phyloP scores from a whole-genome alignment of 164 flowering plant genomes.

The Aristolochia contorta region DNA sequence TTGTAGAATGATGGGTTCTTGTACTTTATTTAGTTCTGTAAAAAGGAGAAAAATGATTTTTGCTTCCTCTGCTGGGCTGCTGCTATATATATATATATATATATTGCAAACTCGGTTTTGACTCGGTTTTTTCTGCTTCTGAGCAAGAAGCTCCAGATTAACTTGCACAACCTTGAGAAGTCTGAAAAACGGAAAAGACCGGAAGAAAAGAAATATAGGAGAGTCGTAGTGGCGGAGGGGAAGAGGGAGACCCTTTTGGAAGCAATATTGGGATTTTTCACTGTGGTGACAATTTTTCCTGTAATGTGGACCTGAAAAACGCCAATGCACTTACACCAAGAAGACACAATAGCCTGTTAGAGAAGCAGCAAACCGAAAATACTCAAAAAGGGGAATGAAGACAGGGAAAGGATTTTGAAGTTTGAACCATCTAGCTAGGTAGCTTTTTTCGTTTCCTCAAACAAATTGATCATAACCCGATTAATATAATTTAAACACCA shows the following conservation, averaged over 20 bases:
- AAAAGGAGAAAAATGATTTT: no score
- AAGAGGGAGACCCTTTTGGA: not conserved
- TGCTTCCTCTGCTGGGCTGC: no score
- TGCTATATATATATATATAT: no score
- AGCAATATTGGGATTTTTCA: not conserved
- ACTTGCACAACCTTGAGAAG: not conserved
- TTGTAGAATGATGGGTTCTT: conserved; percentile 3
- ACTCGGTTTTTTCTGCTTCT: conserved; percentile 1
- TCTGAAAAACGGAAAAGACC: not conserved
- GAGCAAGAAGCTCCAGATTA: conserved; percentile 6
- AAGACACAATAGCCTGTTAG: conserved; percentile 1
- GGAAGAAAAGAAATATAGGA: not conserved
- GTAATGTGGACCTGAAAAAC: not conserved
- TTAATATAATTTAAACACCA: not conserved
- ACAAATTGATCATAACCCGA: not conserved
- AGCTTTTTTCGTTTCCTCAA: not conserved
- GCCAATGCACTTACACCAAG: conserved; percentile 1
- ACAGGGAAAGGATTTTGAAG: no score
- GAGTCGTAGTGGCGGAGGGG: not conserved
- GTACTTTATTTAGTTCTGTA: not conserved
- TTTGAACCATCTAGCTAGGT: no score
- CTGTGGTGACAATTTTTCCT: not conserved
- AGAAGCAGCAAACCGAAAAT: not conserved
- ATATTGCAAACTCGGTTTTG: no score
- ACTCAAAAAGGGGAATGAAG: no score